Evolutionary conservation across 495 filamentous ascomycete species (phyloP), one percentile per base, ranked within the genome.

Genomic region (Daldinia decipiens): DNA sequence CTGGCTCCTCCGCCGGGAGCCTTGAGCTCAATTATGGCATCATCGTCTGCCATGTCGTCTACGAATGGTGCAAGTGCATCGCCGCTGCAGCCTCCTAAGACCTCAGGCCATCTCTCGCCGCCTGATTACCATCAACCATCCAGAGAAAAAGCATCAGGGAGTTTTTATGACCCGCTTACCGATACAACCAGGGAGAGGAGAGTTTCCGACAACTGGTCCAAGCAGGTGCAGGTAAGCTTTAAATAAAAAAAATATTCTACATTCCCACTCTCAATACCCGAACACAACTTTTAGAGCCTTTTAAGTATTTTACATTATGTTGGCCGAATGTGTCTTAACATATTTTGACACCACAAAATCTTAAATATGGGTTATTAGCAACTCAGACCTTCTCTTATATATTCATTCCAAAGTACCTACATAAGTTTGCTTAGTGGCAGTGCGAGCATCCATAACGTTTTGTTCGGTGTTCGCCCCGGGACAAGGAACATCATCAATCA

Each of bases 161-260:
- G 81, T 71, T 87, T 86, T 74, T 88, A 88, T 78, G 86, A 88
- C 66, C 86, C 85, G 27, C 85, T 84, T 21, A 82, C 84, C 17
- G 86, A 87, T 66, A 81, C 82, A 15, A 79, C 79, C 55, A 76
- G 77, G 61, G 77, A 83, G 72, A 81, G 84, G 67, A 79, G 80
- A 40, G 77, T 81, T 57, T 82, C 84, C 36, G 83, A 84, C 64
- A 77, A 71, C 71, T 77, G 75, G 75, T 73, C 68, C 9, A 76
- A 76, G 52, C 73, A 77, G 65, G 75, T 76, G 52, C 73, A 77
- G 65, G 75, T 76, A 70, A 78, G 76, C 68, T 67, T 61, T 66
- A 31, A 39, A 36, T 43, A 62, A 50, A 36, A 36, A 36, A 36
- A 36, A 29, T 62, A 17, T 65, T 50, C 43, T 52, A 50, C 68